Percentiles rank a stretch among this genome's conserved stretches.
Conservation (phyloP, 2,329 filamentous ascomycete genomes). For the Bipolaris cookei region DNA sequence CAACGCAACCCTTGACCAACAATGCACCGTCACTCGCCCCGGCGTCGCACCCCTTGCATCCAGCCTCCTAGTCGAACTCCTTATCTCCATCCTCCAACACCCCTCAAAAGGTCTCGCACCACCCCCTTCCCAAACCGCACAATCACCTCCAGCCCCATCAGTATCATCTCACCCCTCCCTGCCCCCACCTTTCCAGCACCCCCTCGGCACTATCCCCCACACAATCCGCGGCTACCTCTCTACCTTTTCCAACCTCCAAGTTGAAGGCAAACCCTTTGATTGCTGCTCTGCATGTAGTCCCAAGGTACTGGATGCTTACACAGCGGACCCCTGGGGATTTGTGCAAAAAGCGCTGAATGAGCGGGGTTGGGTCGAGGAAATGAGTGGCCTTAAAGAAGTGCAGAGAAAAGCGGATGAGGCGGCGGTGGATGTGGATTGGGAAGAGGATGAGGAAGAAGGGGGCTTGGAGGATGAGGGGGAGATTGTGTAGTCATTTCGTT, state of each 20-base stretch:
- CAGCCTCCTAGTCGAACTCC: conserved; percentile 84
- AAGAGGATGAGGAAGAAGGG: conserved; percentile 45
- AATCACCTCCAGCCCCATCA: conserved; percentile 5
- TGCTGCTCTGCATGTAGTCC: conserved; percentile 81
- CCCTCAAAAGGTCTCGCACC: conserved; percentile 47
- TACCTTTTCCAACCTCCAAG: conserved; percentile 74
- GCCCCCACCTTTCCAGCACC: conserved; percentile 58
- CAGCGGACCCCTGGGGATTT: conserved; percentile 74
- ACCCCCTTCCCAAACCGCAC: conserved; percentile 12
- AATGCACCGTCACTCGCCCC: conserved; percentile 95
- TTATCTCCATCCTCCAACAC: conserved; percentile 84
- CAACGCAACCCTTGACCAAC: conserved; percentile 94
- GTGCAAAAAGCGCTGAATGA: conserved; percentile 76
- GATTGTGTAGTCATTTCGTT: no score
- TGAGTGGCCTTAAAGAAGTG: conserved; percentile 70
- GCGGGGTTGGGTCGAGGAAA: conserved; percentile 77
- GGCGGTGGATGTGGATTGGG: conserved; percentile 64
- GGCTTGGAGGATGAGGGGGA: conserved; percentile 66
- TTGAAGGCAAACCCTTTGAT: conserved; percentile 77
- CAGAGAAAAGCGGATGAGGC: conserved; percentile 57
- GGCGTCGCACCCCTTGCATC: conserved; percentile 93
- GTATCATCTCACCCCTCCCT: conserved; percentile 33
- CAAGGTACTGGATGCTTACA: conserved; percentile 71
- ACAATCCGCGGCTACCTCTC: conserved; percentile 79
- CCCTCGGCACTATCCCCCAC: conserved; percentile 76